A percentile compares a stretch with the other conserved stretches of the same genome.
Conservation (phyloP, 306 rosid species). For the Hylodesmum podocarpum region DNA sequence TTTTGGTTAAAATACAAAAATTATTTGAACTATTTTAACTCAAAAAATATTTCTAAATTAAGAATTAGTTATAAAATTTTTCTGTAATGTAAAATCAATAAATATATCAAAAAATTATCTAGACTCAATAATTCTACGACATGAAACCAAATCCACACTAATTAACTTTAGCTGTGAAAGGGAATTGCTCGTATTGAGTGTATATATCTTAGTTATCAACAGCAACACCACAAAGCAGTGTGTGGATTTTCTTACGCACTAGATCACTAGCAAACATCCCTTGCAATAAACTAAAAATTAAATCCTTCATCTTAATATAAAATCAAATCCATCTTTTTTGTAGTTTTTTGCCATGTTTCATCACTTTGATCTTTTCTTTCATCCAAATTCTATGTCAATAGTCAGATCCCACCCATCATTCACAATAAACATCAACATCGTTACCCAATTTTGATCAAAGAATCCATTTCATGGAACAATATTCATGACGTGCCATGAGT, state of each 20-base stretch:
- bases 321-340: neutral
- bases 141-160: no score
- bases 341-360: conserved; percentile 36
- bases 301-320: neutral
- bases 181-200: conserved; percentile 69
- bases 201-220: conserved; percentile 67
- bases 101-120: no score
- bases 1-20: no score
- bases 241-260: conserved; percentile 49
- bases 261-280: conserved; percentile 31
- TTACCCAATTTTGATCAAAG: conserved; percentile 32
- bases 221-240: conserved; percentile 35
- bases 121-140: no score
- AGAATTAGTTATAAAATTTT: no score
- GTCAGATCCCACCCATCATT: conserved; percentile 68
- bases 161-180: conserved; percentile 50
- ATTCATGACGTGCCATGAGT: conserved; percentile 11
- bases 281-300: conserved; percentile 20
- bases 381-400: conserved; percentile 34
- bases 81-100: no score
- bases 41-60: no score
- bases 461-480: conserved; percentile 30
- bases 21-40: no score
- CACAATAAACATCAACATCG: conserved; percentile 33
- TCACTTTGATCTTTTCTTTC: conserved; percentile 25